Base-by-base conservation (phyloP, 345 rosid species). In the Lumnitzera littorea region DNA sequence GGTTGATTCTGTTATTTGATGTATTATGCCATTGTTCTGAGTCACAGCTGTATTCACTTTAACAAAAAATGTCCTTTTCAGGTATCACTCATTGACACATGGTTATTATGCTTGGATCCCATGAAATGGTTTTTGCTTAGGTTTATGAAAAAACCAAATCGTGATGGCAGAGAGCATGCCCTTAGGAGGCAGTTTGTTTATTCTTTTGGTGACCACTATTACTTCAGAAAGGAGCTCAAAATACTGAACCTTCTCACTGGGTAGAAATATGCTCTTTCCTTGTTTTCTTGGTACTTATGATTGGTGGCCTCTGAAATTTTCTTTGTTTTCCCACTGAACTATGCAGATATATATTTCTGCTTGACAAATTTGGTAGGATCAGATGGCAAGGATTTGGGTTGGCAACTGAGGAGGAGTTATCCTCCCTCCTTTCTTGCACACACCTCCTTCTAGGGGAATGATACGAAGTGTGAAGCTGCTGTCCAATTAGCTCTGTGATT, bases 301-400 rank as follows among this genome's bases (percentile, higher is more conserved):
- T 55, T 27, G 25, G 11, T 24, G 29, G 36, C 16, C 24, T 46
- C 58, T 24, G 17, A 51, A 2, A 3, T 11, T 49, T 68, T 53
- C 27, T 10, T 24, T 24, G 12, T 29, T 51, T 2, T 24, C 25
- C 15, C 20, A 6, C 14, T 49, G 56, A 23, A 17, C 46, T 48
- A 4, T 56, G 25, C 80, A 91, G 96, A 67, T 91, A 91, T 52
- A 72, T 82, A 56, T 69, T 78, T 71, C 72, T 91, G 63, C 78
- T 88, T 0, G 96, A 91, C 82, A 80, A 79, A 55, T 84, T 70
- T 31, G 97, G 99, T 55, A 85, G 83, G 75, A 71, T 92, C 71
- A 81, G 98, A 79, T 92, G 98, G 98, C 91, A 87, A 71, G 98
- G 98, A 57, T 84, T 70, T 69, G 98, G 98, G 61, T 49, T 60